These are phyloP conservation scores for Choiromyces venosus DNA, from an alignment of 495 filamentous ascomycete genomes.

Conservation along the genomic window DNA sequence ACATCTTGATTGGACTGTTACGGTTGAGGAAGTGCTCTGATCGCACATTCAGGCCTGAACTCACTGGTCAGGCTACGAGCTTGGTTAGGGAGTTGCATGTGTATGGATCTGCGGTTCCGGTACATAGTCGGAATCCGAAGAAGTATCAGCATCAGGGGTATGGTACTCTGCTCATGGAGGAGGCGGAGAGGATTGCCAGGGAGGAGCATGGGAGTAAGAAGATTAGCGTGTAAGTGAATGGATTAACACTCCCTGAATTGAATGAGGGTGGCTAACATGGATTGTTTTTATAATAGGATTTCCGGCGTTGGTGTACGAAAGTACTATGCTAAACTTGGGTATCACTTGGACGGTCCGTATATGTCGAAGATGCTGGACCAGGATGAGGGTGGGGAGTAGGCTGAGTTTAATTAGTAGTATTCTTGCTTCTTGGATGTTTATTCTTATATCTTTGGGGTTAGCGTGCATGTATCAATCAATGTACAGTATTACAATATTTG, in stretches of 20 bases:
- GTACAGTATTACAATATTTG: neutral
- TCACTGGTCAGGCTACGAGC: constrained; percentile 79
- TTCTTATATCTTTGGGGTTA: neutral
- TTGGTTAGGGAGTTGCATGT: constrained; percentile 93
- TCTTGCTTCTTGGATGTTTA: neutral
- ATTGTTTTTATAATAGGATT: constrained; percentile 48
- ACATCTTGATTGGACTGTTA: constrained; percentile 89
- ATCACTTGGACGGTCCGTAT: constrained; percentile 83
- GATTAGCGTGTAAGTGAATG: constrained; percentile 62
- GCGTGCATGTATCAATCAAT: neutral
- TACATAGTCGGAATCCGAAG: constrained; percentile 84
- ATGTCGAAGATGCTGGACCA: constrained; percentile 64
- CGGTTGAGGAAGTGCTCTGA: constrained; percentile 83
- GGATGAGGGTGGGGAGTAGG: constrained; percentile 8
- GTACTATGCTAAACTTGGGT: constrained; percentile 89
- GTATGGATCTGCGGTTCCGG: constrained; percentile 89
- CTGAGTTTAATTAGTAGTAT: neutral
- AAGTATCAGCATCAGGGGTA: constrained; percentile 99
- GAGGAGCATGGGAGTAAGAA: constrained; percentile 90
- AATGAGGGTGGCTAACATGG: constrained; percentile 3
- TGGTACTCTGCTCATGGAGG: constrained; percentile 93
- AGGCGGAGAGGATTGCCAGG: constrained; percentile 88
- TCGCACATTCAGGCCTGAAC: constrained; percentile 83
- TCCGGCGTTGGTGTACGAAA: constrained; percentile 89
- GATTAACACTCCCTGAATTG: neutral